Evolutionary conservation across 768 basidiomycete genomes (phyloP).

Genomic region (Tephrocybe rancida): DNA sequence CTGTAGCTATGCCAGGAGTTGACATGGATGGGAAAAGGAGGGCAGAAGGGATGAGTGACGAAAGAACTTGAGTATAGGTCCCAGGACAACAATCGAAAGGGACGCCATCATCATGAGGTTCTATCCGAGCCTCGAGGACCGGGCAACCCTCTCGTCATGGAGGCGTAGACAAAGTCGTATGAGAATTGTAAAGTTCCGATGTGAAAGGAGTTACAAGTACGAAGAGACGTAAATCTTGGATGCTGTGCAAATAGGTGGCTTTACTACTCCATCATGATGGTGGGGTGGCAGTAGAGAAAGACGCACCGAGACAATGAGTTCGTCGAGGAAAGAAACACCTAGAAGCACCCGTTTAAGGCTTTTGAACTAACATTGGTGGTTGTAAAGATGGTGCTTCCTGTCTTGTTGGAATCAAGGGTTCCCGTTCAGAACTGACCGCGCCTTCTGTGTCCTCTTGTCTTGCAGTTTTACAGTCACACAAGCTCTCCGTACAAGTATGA

Average conservation of each 20-base stretch:
- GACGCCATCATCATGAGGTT: not conserved
- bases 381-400: constrained; percentile 26
- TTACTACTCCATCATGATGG: too few species aligned
- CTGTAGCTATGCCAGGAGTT: not conserved
- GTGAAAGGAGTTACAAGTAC: not conserved
- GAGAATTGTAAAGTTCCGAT: not conserved
- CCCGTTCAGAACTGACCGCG: constrained; percentile 22
- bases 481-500: constrained; percentile 35
- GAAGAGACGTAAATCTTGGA: not conserved
- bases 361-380: constrained; percentile 26
- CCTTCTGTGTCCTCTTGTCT: constrained; percentile 2
- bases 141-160: not conserved
- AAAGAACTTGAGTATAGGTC: too few species aligned
- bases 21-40: not conserved
- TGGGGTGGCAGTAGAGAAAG: not conserved
- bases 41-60: not conserved
- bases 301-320: not conserved
- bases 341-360: not conserved
- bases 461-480: constrained; percentile 27
- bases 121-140: not conserved
- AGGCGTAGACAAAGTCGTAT: not conserved
- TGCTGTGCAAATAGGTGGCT: too few species aligned
- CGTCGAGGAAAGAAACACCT: not conserved
- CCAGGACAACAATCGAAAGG: too few species aligned
- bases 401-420: constrained; percentile 28